Evolutionary conservation across 345 rosid genomes (phyloP), one percentile per base, ranked within the genome.

Genomic region (Clarkia xantiana): DNA sequence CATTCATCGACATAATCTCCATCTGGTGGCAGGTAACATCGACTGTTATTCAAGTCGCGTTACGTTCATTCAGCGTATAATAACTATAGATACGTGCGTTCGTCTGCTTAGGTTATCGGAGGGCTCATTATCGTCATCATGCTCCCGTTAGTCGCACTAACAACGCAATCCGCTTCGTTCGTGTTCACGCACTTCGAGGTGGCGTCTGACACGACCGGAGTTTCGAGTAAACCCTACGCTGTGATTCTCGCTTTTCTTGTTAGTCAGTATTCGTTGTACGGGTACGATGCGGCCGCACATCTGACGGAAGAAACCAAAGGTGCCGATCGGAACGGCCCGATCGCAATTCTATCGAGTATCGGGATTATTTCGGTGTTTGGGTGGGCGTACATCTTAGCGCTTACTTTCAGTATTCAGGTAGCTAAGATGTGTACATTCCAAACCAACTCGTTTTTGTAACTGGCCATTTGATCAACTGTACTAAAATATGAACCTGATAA

Each of bases 241-340:
- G 77, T 68, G 14, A 46, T 77, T 49, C 63, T 77, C 34, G 64
- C 83, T 45, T 71, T 80, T 44, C 77, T 76, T 0, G 79, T 77
- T 10, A 80, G 83, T 49, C 80, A 77, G 54, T 80, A 77, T 59
- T 80, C 77, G 10, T 49, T 76, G 1, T 80, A 76, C 19, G 82
- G 80, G 44, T 80, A 80, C 36, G 82, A 76, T 55, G 71, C 83
- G 8, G 80, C 83, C 5, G 87, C 81, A 3, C 83, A 76, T 64
- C 56, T 76, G n/a, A 80, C 87, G 4, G 83, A 80, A 61, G 87
- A 80, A 68, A 80, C 87, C 11, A 80, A 67, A 62, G 81, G 72
- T 13, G 80, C 83, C 6, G 82, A 76, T 54, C 71, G 40, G 68
- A 72, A 67, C 53, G 87, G 87, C 42, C 87, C 87, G 40, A 64